A percentile compares a stretch with the other conserved stretches of the same genome.
phyloP scores from a whole-genome alignment of 164 flowering plant genomes.

The Nelumbo lutea region DNA sequence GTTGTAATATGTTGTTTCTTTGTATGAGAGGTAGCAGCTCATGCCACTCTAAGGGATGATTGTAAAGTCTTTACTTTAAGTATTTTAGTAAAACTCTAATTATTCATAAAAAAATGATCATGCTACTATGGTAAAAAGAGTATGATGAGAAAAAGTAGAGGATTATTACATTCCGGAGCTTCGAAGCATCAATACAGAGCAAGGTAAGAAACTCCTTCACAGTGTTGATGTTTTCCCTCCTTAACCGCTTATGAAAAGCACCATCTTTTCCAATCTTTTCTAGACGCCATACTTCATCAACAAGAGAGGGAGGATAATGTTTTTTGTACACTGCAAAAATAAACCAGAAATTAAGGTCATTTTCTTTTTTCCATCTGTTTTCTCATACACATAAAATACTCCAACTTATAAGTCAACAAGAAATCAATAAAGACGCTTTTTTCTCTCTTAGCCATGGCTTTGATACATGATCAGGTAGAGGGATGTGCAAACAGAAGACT shows the following conservation, averaged over 20 bases:
- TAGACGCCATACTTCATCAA: constrained; percentile 82
- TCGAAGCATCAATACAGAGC: constrained; percentile 40
- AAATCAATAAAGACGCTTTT: not conserved
- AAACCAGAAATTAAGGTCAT: constrained; percentile 4
- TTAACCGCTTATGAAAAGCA: constrained; percentile 67
- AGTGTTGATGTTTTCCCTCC: constrained; percentile 34
- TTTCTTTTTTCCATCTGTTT: not conserved
- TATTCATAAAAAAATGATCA: not conserved
- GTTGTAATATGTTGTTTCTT: no score
- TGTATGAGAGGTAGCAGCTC: no score
- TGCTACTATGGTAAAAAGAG: not conserved
- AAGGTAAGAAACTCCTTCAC: constrained; percentile 65
- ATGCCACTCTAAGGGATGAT: no score
- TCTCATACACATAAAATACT: not conserved
- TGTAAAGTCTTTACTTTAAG: no score
- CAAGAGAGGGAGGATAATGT: constrained; percentile 69
- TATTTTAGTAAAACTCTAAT: not conserved
- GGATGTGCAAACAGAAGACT: no score
- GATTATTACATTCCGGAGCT: constrained; percentile 46
- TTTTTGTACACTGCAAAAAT: constrained; percentile 67
- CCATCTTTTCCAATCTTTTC: constrained; percentile 90
- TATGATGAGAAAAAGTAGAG: not conserved
- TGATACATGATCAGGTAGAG: no score
- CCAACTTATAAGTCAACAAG: not conserved
- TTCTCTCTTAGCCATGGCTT: no score